A percentile compares a stretch with the other conserved stretches of the same genome.
phyloP scores from a whole-genome alignment of 2,329 filamentous ascomycete genomes.

The Lecanosticta acicola region DNA sequence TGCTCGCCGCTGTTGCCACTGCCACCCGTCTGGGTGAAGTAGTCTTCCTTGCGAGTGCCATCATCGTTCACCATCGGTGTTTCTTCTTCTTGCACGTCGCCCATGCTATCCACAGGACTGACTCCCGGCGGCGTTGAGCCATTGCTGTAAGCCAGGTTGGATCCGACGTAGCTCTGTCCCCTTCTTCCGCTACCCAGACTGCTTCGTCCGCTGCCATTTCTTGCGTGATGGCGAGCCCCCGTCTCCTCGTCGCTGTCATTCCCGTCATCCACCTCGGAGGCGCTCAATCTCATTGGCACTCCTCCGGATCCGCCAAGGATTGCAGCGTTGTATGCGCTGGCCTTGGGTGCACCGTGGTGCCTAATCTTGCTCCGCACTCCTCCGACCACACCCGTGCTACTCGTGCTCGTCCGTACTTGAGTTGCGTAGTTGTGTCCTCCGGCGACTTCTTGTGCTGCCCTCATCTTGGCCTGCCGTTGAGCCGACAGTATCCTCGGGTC shows the following conservation, averaged over 20 bases:
- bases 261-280: constrained; percentile 89
- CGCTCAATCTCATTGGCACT: constrained; percentile 84
- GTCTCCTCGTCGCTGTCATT: constrained; percentile 67
- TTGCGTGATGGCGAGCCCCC: constrained; percentile 53
- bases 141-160: constrained; percentile 37
- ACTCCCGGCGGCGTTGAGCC: constrained; percentile 50
- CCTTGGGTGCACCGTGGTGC: constrained; percentile 74
- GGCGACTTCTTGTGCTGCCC: constrained; percentile 77
- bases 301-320: constrained; percentile 69
- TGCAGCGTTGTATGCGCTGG: constrained; percentile 72
- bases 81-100: constrained; percentile 39
- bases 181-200: constrained; percentile 46
- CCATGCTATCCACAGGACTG: constrained; percentile 37
- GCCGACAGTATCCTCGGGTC: constrained; percentile 78
- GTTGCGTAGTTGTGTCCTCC: constrained; percentile 46
- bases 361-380: constrained; percentile 77
- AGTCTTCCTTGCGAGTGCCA: constrained; percentile 31
- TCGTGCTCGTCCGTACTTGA: constrained; percentile 26
- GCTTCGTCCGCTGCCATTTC: constrained; percentile 69
- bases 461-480: constrained; percentile 79
- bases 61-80: constrained; percentile 41
- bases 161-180: constrained; percentile 33
- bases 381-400: constrained; percentile 34
- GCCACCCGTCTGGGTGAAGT: constrained; percentile 38
- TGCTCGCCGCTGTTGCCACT: constrained; percentile 43